phyloP scores from a whole-genome alignment of 169 alveolate genomes.

The Besnoitia besnoiti region DNA sequence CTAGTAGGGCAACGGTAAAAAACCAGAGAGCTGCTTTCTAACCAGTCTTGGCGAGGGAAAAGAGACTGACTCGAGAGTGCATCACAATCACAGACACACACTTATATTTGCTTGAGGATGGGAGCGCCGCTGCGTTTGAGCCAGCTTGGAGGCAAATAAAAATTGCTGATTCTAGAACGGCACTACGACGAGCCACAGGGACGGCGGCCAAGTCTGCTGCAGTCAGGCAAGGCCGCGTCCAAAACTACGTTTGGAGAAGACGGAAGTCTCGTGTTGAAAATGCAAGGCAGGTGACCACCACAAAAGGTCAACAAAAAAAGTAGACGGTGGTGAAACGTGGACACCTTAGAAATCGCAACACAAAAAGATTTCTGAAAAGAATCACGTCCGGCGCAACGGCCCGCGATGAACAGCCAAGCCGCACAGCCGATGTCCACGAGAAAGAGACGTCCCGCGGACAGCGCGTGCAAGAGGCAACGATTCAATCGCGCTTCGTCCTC shows the following conservation, averaged over 20 bases:
- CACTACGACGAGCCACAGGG: background rate
- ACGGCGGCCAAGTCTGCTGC: background rate
- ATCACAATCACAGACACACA: background rate
- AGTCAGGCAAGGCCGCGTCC: background rate
- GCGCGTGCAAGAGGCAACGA: constrained; percentile 11
- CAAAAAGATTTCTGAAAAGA: background rate
- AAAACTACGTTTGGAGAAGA: background rate
- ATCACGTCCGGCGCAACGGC: background rate
- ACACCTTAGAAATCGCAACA: background rate
- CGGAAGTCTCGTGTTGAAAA: background rate
- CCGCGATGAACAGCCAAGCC: background rate
- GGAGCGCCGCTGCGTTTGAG: background rate
- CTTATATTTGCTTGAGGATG: background rate
- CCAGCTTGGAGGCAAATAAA: background rate
- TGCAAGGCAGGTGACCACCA: background rate
- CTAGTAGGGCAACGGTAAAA: background rate
- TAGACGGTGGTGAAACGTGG: background rate
- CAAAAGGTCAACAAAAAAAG: background rate
- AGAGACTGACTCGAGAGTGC: background rate
- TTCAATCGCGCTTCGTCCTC: background rate
- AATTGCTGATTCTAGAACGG: background rate
- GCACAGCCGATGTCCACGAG: background rate
- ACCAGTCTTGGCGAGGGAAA: background rate
- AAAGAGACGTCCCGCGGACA: background rate
- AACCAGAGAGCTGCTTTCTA: background rate